phyloP scores from a whole-genome alignment of 768 basidiomycete species.

The Peribolospora baueri region DNA sequence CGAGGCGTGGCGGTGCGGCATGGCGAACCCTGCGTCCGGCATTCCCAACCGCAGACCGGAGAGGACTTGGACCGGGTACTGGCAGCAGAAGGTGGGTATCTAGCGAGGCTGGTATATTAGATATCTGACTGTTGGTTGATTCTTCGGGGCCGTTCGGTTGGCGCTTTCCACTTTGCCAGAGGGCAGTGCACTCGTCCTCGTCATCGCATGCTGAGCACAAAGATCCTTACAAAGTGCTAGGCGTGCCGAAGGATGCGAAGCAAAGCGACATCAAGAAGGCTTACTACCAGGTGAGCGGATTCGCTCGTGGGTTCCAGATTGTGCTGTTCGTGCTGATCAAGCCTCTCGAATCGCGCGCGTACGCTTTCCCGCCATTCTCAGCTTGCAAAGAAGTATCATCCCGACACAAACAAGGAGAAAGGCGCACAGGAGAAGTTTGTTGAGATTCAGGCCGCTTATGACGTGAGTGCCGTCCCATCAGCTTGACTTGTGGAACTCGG shows the following conservation, averaged over 20 bases:
- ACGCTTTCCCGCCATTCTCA: constrained; percentile 18
- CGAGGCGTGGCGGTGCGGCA: too few relatives aligned
- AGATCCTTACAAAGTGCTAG: constrained; percentile 77
- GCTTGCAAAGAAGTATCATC: constrained; percentile 96
- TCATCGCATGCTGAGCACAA: constrained; percentile 20
- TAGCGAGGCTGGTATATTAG: too few relatives aligned
- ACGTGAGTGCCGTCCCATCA: constrained; percentile 31
- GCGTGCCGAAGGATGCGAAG: constrained; percentile 58
- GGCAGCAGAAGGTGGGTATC: too few relatives aligned
- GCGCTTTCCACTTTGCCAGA: too few relatives aligned
- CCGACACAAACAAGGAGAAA: constrained; percentile 86
- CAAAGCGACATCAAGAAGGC: constrained; percentile 84
- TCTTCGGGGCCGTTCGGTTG: too few relatives aligned
- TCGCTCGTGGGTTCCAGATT: not conserved
- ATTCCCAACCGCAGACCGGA: too few relatives aligned
- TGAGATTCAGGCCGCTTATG: constrained; percentile 92
- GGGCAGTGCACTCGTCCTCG: too few relatives aligned
- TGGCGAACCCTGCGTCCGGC: too few relatives aligned
- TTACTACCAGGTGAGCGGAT: constrained; percentile 60
- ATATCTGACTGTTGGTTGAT: too few relatives aligned
- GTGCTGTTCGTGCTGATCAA: not conserved
- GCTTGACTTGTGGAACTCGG: not conserved
- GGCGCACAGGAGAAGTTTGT: constrained; percentile 74
- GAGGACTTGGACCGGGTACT: too few relatives aligned
- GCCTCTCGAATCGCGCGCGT: not conserved